These are phyloP conservation scores for Rubus parviflorus DNA, from an alignment of 306 rosid species.

Conservation along the genomic window DNA sequence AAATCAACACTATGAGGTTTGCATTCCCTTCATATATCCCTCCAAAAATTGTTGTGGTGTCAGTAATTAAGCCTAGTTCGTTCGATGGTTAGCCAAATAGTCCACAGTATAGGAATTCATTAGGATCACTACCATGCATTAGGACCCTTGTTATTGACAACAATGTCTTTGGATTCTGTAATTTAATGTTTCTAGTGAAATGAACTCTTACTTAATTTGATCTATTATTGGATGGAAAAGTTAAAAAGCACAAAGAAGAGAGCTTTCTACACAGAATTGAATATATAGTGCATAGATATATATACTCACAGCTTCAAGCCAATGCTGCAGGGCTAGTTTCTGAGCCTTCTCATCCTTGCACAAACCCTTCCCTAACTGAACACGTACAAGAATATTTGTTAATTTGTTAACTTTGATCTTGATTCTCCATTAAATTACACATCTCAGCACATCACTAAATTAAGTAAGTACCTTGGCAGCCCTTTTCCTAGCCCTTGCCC, in stretches of 20 bases:
- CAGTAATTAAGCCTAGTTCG: too few relatives aligned
- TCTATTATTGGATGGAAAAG: not conserved
- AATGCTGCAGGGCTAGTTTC: constrained; percentile 51
- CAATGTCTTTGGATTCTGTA: not conserved
- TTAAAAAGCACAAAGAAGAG: not conserved
- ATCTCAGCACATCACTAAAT: not conserved
- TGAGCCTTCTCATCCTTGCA: constrained; percentile 52
- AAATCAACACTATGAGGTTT: not conserved
- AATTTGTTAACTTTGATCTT: not conserved
- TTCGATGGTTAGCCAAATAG: not conserved
- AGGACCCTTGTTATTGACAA: not conserved
- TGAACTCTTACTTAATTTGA: not conserved
- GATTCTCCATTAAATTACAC: constrained; percentile 5
- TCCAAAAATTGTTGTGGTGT: not conserved
- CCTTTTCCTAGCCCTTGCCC: constrained; percentile 49
- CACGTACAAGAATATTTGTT: not conserved
- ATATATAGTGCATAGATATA: not conserved
- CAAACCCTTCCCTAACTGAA: constrained; percentile 51
- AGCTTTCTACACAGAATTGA: not conserved
- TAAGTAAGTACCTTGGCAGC: constrained; percentile 44
- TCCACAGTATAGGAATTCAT: not conserved
- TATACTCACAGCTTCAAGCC: constrained; percentile 59
- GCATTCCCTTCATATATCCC: not conserved
- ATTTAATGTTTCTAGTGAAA: not conserved
- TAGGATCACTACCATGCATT: not conserved